Evolutionary conservation across 768 basidiomycete genomes (phyloP).

Genomic region (Leccinum subgranulosum): DNA sequence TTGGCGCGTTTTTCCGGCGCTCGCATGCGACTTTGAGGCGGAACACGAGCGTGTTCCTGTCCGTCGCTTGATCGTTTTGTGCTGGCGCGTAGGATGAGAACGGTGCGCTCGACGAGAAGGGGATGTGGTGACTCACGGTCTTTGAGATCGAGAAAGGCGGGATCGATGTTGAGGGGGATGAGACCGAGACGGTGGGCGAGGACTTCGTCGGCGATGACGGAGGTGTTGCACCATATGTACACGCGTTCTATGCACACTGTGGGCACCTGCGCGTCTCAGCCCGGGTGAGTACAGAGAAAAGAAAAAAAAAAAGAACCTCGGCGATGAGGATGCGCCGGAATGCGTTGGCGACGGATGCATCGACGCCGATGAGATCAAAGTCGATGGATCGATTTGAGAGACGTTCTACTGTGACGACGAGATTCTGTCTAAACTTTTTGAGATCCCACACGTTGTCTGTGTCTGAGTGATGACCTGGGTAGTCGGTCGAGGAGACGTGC

Average conservation of each 20-base stretch:
- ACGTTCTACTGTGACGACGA: constrained; percentile 71
- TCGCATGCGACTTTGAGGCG: constrained; percentile 65
- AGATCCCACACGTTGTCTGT: constrained; percentile 88
- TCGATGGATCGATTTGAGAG: constrained; percentile 84
- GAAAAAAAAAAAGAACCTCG: constrained; percentile 47
- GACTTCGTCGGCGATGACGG: constrained; percentile 91
- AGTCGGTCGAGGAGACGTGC: constrained; percentile 85
- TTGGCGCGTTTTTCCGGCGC: constrained; percentile 53
- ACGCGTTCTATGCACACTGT: constrained; percentile 88
- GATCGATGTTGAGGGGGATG: constrained; percentile 86
- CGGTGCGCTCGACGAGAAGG: neutral
- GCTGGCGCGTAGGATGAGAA: constrained; percentile 20
- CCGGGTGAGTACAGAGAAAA: neutral
- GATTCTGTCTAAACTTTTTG: constrained; percentile 68
- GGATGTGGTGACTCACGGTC: constrained; percentile 28
- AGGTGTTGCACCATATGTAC: constrained; percentile 93
- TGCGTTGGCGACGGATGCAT: constrained; percentile 95
- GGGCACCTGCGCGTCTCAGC: constrained; percentile 60
- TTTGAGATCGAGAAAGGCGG: constrained; percentile 62
- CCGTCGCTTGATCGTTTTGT: constrained; percentile 64
- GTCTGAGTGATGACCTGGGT: constrained; percentile 82
- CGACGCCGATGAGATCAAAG: constrained; percentile 93
- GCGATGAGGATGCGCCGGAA: constrained; percentile 90
- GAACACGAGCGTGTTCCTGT: constrained; percentile 91
- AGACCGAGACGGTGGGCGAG: constrained; percentile 90